phyloP scores from a whole-genome alignment of 768 basidiomycete species.

The Fibroporia radiculosa region DNA sequence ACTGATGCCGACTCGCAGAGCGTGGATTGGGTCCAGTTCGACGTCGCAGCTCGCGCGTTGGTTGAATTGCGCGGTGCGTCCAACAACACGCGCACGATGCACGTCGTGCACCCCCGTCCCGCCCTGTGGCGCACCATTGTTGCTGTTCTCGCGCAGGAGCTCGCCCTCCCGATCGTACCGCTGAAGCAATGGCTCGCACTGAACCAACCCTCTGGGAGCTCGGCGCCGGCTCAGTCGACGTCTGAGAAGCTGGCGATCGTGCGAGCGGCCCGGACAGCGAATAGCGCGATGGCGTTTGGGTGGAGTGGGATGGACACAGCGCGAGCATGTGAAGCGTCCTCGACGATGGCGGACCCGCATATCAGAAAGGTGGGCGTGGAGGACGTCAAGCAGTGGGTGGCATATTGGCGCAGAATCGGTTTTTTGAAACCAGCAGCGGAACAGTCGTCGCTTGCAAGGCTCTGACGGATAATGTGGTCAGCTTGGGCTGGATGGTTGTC shows the following conservation, averaged over 20 bases:
- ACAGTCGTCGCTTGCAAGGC: too few relatives aligned
- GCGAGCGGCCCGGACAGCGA: too few relatives aligned
- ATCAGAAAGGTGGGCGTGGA: background rate
- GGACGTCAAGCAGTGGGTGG: background rate
- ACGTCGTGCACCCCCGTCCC: constrained; percentile 33
- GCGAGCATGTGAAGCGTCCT: background rate
- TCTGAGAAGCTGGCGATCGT: too few relatives aligned
- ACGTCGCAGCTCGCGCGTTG: constrained; percentile 29
- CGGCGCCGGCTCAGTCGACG: too few relatives aligned
- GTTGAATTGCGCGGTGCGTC: constrained; percentile 20
- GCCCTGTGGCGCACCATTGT: constrained; percentile 21
- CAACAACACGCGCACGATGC: constrained; percentile 17
- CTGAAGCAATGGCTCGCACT: constrained; percentile 21
- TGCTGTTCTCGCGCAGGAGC: constrained; percentile 7
- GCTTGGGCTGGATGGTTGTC: too few relatives aligned
- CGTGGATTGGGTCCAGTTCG: constrained; percentile 36
- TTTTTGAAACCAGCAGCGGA: too few relatives aligned
- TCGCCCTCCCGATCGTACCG: constrained; percentile 18
- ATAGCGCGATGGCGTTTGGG: background rate
- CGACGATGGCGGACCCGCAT: background rate
- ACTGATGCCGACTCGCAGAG: constrained; percentile 17
- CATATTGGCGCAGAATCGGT: background rate
- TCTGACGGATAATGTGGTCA: too few relatives aligned
- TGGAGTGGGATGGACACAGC: background rate
- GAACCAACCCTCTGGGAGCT: too few relatives aligned